Evolutionary conservation across 1,284 basidiomycete genomes (phyloP).

Genomic region (Cystobasidium pallidum): DNA sequence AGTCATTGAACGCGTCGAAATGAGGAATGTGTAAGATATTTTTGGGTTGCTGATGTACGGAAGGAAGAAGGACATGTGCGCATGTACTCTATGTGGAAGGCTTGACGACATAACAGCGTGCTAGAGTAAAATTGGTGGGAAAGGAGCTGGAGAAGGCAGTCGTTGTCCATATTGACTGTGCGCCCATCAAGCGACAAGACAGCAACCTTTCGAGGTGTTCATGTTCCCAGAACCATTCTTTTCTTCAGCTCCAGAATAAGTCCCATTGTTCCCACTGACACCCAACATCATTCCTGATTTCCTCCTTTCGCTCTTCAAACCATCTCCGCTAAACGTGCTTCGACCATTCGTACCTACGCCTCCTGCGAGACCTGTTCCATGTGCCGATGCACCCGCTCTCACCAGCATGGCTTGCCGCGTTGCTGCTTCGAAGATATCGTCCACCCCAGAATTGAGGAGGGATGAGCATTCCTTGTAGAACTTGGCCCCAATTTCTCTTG

Average conservation of each 20-base stretch:
- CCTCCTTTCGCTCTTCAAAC: constrained; percentile 13
- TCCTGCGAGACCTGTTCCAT: constrained; percentile 50
- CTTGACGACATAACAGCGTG: too few species aligned
- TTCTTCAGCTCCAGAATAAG: constrained; percentile 16
- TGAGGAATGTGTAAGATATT: too few species aligned
- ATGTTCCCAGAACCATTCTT: constrained; percentile 47
- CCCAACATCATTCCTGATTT: constrained; percentile 56
- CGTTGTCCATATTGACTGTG: too few species aligned
- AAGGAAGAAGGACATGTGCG: too few species aligned
- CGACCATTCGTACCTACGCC: constrained; percentile 2
- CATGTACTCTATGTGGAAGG: too few species aligned
- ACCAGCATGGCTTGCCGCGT: constrained; percentile 92
- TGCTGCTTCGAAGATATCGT: constrained; percentile 92
- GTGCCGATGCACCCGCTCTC: constrained; percentile 71
- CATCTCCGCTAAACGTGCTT: constrained; percentile 13
- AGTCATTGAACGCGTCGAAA: too few species aligned
- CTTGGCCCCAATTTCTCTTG: constrained; percentile 77
- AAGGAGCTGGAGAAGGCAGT: too few species aligned
- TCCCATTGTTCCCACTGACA: constrained; percentile 50
- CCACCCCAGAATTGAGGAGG: constrained; percentile 87
- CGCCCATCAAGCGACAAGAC: constrained; percentile 57
- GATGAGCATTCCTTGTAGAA: constrained; percentile 93
- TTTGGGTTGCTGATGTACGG: too few species aligned
- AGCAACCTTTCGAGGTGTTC: constrained; percentile 52
- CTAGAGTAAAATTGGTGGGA: too few species aligned